These are phyloP conservation scores for Rubia balearica DNA, from an alignment of 305 asterid species.

Conservation along the genomic window DNA sequence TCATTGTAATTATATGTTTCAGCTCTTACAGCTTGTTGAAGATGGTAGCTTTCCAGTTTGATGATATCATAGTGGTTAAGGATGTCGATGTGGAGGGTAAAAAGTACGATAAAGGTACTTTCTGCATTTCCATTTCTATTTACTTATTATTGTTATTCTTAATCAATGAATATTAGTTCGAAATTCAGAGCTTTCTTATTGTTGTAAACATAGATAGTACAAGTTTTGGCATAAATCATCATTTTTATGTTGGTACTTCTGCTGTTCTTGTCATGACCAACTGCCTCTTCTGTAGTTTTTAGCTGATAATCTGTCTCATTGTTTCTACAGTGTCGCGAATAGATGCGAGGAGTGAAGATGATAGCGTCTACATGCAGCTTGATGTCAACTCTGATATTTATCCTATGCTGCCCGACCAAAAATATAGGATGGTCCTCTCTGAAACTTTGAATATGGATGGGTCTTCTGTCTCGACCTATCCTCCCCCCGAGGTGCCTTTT, in stretches of 20 bases:
- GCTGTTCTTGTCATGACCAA: not conserved
- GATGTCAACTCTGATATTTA: slow-evolving; percentile 65
- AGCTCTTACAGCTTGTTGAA: slow-evolving; percentile 1
- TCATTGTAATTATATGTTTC: not conserved
- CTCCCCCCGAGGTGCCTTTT: slow-evolving; percentile 50
- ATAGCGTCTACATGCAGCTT: slow-evolving; percentile 36
- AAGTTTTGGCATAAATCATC: not conserved
- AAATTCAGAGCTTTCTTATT: not conserved
- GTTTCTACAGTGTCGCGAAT: slow-evolving; percentile 64
- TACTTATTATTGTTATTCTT: not conserved
- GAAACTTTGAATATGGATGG: slow-evolving; percentile 45
- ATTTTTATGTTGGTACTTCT: not conserved
- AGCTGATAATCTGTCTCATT: slow-evolving; percentile 13
- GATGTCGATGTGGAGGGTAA: slow-evolving; percentile 26
- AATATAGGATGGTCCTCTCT: slow-evolving; percentile 59
- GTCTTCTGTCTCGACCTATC: slow-evolving; percentile 34
- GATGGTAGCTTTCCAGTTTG: slow-evolving; percentile 30
- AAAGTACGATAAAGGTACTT: slow-evolving; percentile 35
- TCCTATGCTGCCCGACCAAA: slow-evolving; percentile 48
- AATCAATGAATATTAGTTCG: not conserved
- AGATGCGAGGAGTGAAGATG: slow-evolving; percentile 46
- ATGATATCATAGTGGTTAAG: slow-evolving; percentile 27
- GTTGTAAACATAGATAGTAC: not conserved
- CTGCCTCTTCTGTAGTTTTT: slow-evolving; percentile 5
- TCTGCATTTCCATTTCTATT: not conserved